These are phyloP conservation scores for Isochrysis galbana DNA, from an alignment of 78 protist genomes.

Conservation along the genomic window DNA sequence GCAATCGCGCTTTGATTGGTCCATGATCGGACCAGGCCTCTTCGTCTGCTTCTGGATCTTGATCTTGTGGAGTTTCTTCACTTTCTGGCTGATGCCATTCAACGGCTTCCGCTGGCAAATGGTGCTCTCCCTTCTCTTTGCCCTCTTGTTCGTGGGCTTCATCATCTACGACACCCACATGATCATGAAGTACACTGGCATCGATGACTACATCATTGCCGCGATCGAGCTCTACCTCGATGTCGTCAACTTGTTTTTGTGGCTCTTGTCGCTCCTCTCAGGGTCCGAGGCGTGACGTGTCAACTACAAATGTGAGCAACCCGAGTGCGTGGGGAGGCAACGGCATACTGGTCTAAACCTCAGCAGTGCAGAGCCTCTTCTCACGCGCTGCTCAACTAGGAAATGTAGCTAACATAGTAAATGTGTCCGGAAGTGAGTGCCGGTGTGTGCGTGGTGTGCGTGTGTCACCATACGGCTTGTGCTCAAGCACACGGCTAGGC, in stretches of 20 bases:
- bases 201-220: not conserved
- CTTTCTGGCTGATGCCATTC: not conserved
- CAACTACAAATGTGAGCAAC: too few species aligned
- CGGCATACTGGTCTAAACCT: too few species aligned
- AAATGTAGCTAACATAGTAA: too few species aligned
- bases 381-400: too few species aligned
- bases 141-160: not conserved
- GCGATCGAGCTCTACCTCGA: conserved; percentile 16
- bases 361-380: too few species aligned
- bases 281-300: too few species aligned
- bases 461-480: too few species aligned
- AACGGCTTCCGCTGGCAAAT: not conserved
- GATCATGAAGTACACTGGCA: not conserved
- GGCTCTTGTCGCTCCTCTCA: not conserved
- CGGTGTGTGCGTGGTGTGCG: too few species aligned
- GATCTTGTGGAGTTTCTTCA: not conserved
- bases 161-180: not conserved
- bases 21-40: not conserved
- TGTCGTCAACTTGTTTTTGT: not conserved
- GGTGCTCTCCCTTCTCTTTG: not conserved
- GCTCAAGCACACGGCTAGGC: too few species aligned
- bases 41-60: not conserved
- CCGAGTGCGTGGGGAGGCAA: too few species aligned
- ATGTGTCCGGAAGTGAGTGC: too few species aligned
- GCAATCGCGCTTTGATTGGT: not conserved